Evolutionary conservation across 345 rosid genomes (phyloP).

Genomic region (Acer campestre): DNA sequence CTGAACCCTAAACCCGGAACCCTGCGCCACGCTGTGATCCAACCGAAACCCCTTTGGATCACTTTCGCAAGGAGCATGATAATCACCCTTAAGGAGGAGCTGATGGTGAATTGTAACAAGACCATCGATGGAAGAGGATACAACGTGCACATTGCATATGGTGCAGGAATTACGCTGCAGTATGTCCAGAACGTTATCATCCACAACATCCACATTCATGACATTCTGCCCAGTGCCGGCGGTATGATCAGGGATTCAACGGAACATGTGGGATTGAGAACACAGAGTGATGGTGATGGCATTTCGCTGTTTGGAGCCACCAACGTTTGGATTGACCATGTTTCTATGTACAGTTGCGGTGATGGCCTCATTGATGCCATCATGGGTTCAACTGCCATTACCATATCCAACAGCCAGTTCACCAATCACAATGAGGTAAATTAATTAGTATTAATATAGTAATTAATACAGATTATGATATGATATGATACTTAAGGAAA

Average conservation of each 20-base stretch:
- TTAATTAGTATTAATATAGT: too few species aligned
- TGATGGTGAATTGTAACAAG: slow-evolving; percentile 58
- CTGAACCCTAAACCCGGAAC: slow-evolving; percentile 61
- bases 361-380: slow-evolving; percentile 82
- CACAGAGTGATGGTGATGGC: slow-evolving; percentile 80
- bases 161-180: slow-evolving; percentile 70
- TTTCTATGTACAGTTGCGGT: slow-evolving; percentile 58
- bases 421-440: slow-evolving; percentile 74
- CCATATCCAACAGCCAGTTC: slow-evolving; percentile 81
- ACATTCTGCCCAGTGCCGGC: slow-evolving; percentile 46
- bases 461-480: too few species aligned
- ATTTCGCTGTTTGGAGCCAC: slow-evolving; percentile 64
- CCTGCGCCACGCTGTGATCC: slow-evolving; percentile 50
- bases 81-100: slow-evolving; percentile 66
- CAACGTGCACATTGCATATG: slow-evolving; percentile 56
- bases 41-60: slow-evolving; percentile 49
- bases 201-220: slow-evolving; percentile 65
- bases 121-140: slow-evolving; percentile 86
- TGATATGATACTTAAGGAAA: too few species aligned
- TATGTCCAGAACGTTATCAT: slow-evolving; percentile 61
- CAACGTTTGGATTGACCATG: slow-evolving; percentile 79
- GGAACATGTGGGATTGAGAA: slow-evolving; percentile 64
- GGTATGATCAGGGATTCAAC: slow-evolving; percentile 63
- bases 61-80: slow-evolving; percentile 58
- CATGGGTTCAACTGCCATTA: slow-evolving; percentile 70